Base-by-base conservation (phyloP, 129 eudicot species). In the Sambucus nigra region DNA sequence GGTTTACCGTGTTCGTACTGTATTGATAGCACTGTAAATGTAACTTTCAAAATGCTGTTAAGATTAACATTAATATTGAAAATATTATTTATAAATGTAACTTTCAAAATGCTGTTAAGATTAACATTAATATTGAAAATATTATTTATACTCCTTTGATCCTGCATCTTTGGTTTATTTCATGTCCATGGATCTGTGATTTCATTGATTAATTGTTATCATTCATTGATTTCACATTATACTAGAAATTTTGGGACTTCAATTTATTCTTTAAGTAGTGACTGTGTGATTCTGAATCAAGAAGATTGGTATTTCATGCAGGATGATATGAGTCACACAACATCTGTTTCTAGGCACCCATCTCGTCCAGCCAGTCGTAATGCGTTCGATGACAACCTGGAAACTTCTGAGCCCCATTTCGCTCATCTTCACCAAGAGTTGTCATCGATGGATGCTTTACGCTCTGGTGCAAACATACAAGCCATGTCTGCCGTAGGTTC, bases 361-460 rank as follows among this genome's bases (percentile, higher is more conserved):
- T 80, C 95, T 59, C 83, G 80, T 51, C 86, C 95, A n/a, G 68
- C 80, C 8, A 85, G 89, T 76, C 78, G 89, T 10, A 82, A 77
- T 74, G 72, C 83, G 20, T 85, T 80, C 61, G 86, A 80, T 24
- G 79, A 71, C 19, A 65, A 58, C 69, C 59, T 56, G 24, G 95
- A 75, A 5, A 46, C 76, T 21, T 72, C 77, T 16, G 83, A 78
- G 23, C 53, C 80, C 7, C 88, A 80, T 51, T 67, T 64, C 31
- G 61, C 76, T 39, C 81, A 76, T 41, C 76, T 71, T 47, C 76
- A 76, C 23, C 70, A 55, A 33, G 76, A 74, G 22, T 25, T 77
- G 73, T 20, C 69, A 27, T 64, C 84, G 16, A 25, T 53, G 65
- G 76, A 73, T 55, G 64, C 70, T 29, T 29, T 65, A 55, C 73